These are phyloP conservation scores for Lasiodiplodia theobromae DNA, from an alignment of 2,329 filamentous ascomycete species.

Conservation along the genomic window DNA sequence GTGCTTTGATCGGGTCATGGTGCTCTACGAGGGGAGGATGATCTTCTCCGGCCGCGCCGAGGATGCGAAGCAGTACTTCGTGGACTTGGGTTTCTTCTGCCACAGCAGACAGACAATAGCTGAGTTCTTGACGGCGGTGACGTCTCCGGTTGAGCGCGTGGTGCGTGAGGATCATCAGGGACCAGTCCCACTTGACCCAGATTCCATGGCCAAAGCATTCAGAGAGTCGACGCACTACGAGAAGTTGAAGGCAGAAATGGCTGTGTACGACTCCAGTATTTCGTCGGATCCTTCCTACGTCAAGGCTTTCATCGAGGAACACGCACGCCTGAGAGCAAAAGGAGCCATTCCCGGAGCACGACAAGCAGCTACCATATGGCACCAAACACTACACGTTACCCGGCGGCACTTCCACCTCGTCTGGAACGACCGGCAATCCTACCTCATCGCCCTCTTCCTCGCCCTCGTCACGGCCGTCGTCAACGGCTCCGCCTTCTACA, in stretches of 20 bases:
- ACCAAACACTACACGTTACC: slow-evolving; percentile 48
- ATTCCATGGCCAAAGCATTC: slow-evolving; percentile 60
- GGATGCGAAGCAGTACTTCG: slow-evolving; percentile 69
- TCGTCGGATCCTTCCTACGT: slow-evolving; percentile 36
- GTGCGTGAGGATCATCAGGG: slow-evolving; percentile 64
- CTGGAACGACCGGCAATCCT: not conserved
- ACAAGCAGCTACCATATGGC: slow-evolving; percentile 36
- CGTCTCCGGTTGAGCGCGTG: slow-evolving; percentile 65
- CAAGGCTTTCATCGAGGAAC: slow-evolving; percentile 45
- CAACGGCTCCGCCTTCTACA: slow-evolving; percentile 59
- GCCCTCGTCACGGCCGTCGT: slow-evolving; percentile 57
- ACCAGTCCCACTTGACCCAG: slow-evolving; percentile 61
- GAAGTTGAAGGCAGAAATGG: slow-evolving; percentile 45
- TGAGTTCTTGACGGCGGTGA: slow-evolving; percentile 77
- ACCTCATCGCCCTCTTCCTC: slow-evolving; percentile 53
- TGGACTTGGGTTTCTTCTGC: slow-evolving; percentile 71
- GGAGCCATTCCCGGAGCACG: slow-evolving; percentile 40
- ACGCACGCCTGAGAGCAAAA: slow-evolving; percentile 50
- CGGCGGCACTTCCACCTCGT: slow-evolving; percentile 42
- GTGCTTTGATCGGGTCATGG: slow-evolving; percentile 50
- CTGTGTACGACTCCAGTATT: slow-evolving; percentile 26
- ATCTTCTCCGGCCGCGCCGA: slow-evolving; percentile 68
- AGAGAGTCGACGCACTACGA: slow-evolving; percentile 38
- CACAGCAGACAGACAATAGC: slow-evolving; percentile 71
- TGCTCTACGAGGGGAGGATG: slow-evolving; percentile 50